Evolutionary conservation across 352 stramenopile species (phyloP).

Genomic region (Thalassiosira oceanica): DNA sequence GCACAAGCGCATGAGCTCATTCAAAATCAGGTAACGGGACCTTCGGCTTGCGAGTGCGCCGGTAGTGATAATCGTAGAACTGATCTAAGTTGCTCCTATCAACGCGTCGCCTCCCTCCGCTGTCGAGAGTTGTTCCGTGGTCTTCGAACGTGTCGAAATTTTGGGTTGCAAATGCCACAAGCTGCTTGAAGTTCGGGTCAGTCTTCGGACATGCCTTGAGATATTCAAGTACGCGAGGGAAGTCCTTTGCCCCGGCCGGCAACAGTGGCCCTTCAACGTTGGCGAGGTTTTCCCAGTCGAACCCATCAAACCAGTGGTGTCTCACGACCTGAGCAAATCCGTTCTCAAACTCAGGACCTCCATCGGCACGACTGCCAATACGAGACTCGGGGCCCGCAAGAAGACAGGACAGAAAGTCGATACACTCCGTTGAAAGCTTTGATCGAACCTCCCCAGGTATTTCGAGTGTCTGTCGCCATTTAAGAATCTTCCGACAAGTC

Average conservation of each 20-base stretch:
- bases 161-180: constrained; percentile 90
- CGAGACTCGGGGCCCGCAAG: constrained; percentile 92
- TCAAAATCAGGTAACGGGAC: constrained; percentile 49
- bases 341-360: constrained; percentile 72
- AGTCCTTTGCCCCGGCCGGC: constrained; percentile 85
- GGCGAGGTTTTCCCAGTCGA: constrained; percentile 90
- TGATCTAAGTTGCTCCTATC: constrained; percentile 71
- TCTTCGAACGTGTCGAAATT: constrained; percentile 98
- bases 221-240: constrained; percentile 89
- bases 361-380: constrained; percentile 84
- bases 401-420: constrained; percentile 85
- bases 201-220: constrained; percentile 84
- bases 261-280: constrained; percentile 88
- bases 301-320: constrained; percentile 94
- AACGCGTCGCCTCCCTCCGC: constrained; percentile 54
- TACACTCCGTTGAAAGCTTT: constrained; percentile 72
- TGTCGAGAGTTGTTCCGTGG: constrained; percentile 67
- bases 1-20: too few relatives aligned
- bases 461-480: constrained; percentile 84
- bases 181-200: constrained; percentile 83
- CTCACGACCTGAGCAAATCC: constrained; percentile 94
- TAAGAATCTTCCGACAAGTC: constrained; percentile 95
- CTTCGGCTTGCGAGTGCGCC: constrained; percentile 69
- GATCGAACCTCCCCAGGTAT: constrained; percentile 72
- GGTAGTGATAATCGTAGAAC: constrained; percentile 81